A percentile compares a stretch with the other conserved stretches of the same genome.
Conservation (phyloP, 1,284 basidiomycete species). For the Malassezia psittaci region DNA sequence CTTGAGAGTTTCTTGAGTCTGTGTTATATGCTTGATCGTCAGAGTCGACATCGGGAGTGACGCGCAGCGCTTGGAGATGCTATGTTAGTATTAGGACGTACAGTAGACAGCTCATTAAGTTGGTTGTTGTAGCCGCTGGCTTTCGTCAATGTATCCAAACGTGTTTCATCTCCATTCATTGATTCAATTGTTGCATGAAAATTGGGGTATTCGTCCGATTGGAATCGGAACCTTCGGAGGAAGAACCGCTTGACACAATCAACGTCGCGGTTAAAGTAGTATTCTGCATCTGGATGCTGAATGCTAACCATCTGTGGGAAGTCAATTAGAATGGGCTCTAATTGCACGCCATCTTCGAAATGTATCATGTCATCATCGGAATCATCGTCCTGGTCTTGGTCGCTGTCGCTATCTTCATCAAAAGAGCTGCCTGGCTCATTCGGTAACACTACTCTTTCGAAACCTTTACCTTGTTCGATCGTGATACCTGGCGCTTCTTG, state of each 20-base stretch:
- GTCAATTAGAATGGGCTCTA: conserved; percentile 87
- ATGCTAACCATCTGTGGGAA: conserved; percentile 99
- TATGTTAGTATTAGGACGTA: neutral
- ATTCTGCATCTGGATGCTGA: conserved; percentile 91
- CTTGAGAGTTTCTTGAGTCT: too few species aligned
- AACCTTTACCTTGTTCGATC: conserved; percentile 35
- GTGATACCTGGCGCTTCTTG: neutral
- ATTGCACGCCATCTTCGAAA: conserved; percentile 61
- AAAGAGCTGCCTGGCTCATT: neutral
- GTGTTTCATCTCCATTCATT: conserved; percentile 9
- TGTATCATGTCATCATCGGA: conserved; percentile 50
- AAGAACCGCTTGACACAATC: conserved; percentile 93
- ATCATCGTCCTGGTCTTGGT: conserved; percentile 20
- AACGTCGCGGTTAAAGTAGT: conserved; percentile 97
- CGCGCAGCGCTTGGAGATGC: neutral
- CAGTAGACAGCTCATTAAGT: conserved; percentile 16
- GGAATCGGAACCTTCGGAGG: conserved; percentile 78
- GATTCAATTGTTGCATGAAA: conserved; percentile 29
- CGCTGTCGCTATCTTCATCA: neutral
- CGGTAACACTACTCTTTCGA: conserved; percentile 26
- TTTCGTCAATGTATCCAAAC: conserved; percentile 33
- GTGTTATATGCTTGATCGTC: too few species aligned
- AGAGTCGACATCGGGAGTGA: too few species aligned
- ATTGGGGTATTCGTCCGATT: conserved; percentile 70
- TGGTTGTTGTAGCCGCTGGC: conserved; percentile 37